Percentiles rank a stretch among this genome's conserved stretches.
phyloP scores from a whole-genome alignment of 495 filamentous ascomycete genomes.

The Peziza echinospora region DNA sequence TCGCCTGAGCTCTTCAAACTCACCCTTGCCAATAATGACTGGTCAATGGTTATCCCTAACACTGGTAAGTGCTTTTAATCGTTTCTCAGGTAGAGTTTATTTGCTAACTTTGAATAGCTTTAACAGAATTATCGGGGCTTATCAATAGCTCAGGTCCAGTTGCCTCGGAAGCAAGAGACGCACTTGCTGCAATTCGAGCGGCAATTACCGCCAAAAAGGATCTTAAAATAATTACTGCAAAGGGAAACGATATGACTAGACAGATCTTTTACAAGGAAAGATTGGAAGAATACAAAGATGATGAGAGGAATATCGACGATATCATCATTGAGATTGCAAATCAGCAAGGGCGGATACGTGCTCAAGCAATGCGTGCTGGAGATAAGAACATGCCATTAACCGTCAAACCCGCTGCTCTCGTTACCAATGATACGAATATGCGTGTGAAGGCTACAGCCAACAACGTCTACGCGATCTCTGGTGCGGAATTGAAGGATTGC shows the following conservation, averaged over 20 bases:
- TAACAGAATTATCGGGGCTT: constrained; percentile 15
- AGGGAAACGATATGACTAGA: constrained; percentile 13
- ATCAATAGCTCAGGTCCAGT: constrained; percentile 12
- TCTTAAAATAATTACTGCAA: constrained; percentile 16
- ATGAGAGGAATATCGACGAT: constrained; percentile 15
- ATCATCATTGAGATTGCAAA: constrained; percentile 16
- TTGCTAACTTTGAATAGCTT: constrained; percentile 9
- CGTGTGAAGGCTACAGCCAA: constrained; percentile 17
- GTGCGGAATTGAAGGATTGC: constrained; percentile 5
- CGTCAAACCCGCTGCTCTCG: constrained; percentile 18
- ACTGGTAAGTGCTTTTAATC: constrained; percentile 8
- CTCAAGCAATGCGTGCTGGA: constrained; percentile 2
- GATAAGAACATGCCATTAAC: constrained; percentile 1
- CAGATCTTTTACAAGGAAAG: constrained; percentile 16
- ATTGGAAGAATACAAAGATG: constrained; percentile 9
- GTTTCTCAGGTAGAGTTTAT: neutral
- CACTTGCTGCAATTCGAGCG: constrained; percentile 13
- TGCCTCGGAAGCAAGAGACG: constrained; percentile 10
- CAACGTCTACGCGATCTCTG: constrained; percentile 11
- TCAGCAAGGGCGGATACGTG: constrained; percentile 8
- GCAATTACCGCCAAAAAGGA: constrained; percentile 13
- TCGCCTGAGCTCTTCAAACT: constrained; percentile 14
- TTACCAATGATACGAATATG: constrained; percentile 18
- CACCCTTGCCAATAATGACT: constrained; percentile 9
- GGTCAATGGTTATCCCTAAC: constrained; percentile 17